phyloP scores from a whole-genome alignment of 2,329 filamentous ascomycete genomes.

The Diaporthe caulivora region DNA sequence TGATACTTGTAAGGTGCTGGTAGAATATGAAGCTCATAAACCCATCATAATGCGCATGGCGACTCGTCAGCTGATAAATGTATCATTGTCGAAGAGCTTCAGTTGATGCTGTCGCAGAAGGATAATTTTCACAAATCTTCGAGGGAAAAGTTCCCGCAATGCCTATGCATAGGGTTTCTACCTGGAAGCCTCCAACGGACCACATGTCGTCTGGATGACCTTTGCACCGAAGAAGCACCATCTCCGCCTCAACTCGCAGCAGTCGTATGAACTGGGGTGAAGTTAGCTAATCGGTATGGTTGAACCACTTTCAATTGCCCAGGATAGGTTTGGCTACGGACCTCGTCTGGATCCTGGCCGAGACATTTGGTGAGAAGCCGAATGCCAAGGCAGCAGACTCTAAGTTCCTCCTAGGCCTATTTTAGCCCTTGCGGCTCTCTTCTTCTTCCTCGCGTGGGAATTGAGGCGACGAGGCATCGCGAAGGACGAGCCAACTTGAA shows the following conservation, averaged over 20 bases:
- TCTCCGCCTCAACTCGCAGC: background rate
- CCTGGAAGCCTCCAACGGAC: background rate
- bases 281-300: background rate
- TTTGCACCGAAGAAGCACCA: background rate
- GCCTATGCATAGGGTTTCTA: background rate
- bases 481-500: too few species aligned
- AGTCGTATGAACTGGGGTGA: background rate
- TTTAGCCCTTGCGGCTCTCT: too few species aligned
- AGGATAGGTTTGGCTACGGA: background rate
- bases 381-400: background rate
- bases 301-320: background rate
- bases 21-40: too few species aligned
- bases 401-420: background rate
- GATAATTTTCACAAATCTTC: too few species aligned
- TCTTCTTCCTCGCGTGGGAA: too few species aligned
- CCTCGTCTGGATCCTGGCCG: background rate
- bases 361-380: background rate
- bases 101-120: too few species aligned
- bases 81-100: too few species aligned
- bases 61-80: too few species aligned
- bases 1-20: too few species aligned
- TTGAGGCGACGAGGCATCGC: too few species aligned
- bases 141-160: too few species aligned
- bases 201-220: background rate
- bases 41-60: too few species aligned